Conservation (phyloP, 1,284 basidiomycete species). For the Fereydounia khargensis region DNA sequence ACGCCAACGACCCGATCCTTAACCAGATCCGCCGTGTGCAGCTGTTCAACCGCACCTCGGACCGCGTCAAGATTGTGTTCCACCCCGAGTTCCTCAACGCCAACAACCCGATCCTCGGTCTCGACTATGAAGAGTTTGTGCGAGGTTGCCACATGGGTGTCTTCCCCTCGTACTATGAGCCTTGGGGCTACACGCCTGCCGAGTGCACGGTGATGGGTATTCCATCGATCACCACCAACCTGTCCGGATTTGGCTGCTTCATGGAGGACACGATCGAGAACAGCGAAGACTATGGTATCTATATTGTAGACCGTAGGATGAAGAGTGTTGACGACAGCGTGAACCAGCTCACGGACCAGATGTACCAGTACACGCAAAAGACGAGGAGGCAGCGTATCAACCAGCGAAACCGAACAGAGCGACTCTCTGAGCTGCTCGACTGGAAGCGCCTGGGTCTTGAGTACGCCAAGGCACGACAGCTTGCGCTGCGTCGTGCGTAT, state of each 20-base stretch:
- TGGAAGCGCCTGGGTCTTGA: slow-evolving; percentile 98
- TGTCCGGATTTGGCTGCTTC: slow-evolving; percentile 96
- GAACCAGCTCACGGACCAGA: slow-evolving; percentile 62
- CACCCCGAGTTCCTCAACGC: slow-evolving; percentile 97
- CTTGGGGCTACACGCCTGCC: slow-evolving; percentile 75
- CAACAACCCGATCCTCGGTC: slow-evolving; percentile 91
- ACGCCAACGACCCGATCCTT: slow-evolving; percentile 83
- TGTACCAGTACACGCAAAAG: slow-evolving; percentile 70
- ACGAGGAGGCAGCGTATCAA: slow-evolving; percentile 95
- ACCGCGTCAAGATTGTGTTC: slow-evolving; percentile 94
- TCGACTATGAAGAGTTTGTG: slow-evolving; percentile 99
- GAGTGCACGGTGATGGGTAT: slow-evolving; percentile 83
- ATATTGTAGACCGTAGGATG: slow-evolving; percentile 89
- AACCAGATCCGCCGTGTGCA: slow-evolving; percentile 91
- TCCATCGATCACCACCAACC: slow-evolving; percentile 91
- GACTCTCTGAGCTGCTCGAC: slow-evolving; percentile 74
- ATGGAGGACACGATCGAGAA: slow-evolving; percentile 97
- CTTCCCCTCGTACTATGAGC: slow-evolving; percentile 91
- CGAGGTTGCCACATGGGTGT: slow-evolving; percentile 95
- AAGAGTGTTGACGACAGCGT: slow-evolving; percentile 90
- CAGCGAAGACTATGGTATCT: slow-evolving; percentile 64
- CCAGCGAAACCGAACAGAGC: slow-evolving; percentile 92
- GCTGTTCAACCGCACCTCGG: slow-evolving; percentile 78
- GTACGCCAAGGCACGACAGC: slow-evolving; percentile 90
- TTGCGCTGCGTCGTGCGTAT: slow-evolving; percentile 88